Evolutionary conservation across 2,329 filamentous ascomycete genomes (phyloP).

Genomic region (Xylariaceae sp.): DNA sequence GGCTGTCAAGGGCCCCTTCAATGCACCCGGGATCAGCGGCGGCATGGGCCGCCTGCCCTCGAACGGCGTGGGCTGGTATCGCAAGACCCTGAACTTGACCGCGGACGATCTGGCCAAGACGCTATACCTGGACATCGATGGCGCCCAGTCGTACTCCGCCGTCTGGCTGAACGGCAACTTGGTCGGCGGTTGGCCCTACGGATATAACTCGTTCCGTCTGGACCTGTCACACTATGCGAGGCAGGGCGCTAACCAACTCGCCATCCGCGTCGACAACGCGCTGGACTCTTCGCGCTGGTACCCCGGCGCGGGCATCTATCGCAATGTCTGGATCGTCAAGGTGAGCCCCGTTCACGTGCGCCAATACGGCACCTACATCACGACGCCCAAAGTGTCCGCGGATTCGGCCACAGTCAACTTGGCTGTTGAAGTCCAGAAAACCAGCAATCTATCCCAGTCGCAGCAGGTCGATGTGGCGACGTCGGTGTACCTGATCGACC

Average conservation of each 20-base stretch:
- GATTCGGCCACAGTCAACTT: constrained; percentile 41
- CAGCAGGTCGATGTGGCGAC: constrained; percentile 36
- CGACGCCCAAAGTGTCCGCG: constrained; percentile 39
- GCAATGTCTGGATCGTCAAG: constrained; percentile 50
- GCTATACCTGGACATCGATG: constrained; percentile 35
- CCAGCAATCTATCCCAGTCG: constrained; percentile 23
- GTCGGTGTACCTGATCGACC: constrained; percentile 35
- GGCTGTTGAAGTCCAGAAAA: constrained; percentile 43
- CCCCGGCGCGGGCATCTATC: constrained; percentile 48
- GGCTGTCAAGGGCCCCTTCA: constrained; percentile 38
- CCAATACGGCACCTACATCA: constrained; percentile 46
- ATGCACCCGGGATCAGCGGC: constrained; percentile 31
- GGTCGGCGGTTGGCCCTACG: constrained; percentile 47
- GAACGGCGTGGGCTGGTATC: constrained; percentile 49
- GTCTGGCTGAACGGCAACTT: constrained; percentile 47
- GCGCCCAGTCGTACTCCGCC: constrained; percentile 47
- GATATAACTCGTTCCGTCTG: constrained; percentile 46
- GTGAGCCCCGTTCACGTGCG: constrained; percentile 41
- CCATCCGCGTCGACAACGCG: constrained; percentile 47
- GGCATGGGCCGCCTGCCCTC: constrained; percentile 41
- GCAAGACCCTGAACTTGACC: constrained; percentile 32
- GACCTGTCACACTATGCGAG: constrained; percentile 41
- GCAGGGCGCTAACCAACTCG: constrained; percentile 37
- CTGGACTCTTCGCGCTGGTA: constrained; percentile 48
- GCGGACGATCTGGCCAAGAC: constrained; percentile 17